Evolutionary conservation across 1,284 basidiomycete genomes (phyloP), one percentile per base, ranked within the genome.

Genomic region (Cutaneotrichosporon spelunceum): DNA sequence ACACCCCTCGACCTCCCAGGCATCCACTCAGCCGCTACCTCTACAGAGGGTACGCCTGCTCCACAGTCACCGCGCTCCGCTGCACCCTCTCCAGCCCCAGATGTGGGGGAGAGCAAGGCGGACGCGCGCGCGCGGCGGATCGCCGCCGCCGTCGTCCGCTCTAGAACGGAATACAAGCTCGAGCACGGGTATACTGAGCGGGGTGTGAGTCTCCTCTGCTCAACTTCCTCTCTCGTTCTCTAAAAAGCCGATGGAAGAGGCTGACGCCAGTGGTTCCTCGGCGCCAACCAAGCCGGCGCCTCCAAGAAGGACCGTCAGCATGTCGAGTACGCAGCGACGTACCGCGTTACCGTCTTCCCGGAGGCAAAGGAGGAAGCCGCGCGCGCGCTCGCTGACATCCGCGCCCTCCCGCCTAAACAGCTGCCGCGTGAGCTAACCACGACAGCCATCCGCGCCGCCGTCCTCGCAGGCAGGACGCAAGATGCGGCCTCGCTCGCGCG

Each of bases 181-280:
- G 70, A 76, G 36, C 72, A 78, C 64, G 76, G 72, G 9, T 74
- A 70, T 61, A 76, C 74, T 1, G 76, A 78, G 63, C 63, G 73
- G 54, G 65, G 58, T 11, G 76, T 76, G 50, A 60, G 72, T 66
- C 14, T 19, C 21, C 48, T 27, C 48, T 48, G 24, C 24, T n/a
- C n/a, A 26, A 3, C 14, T 27, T 50, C 27, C 45, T 47, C n/a
- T n/a, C n/a, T n/a, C n/a, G n/a, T n/a, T n/a, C n/a, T n/a, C n/a
- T n/a, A n/a, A n/a, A n/a, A 21, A 21, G 27, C 33, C 7, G 23
- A 11, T 33, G 6, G 27, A 48, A 5, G 24, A 56, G 6, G 26
- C 61, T 63, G 33, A 65, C 58, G 7, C 14, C 56, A 68, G 65
- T 67, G 65, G 64, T 60, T 54, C 33, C 30, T 62, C 23, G 13